A percentile compares a stretch with the other conserved stretches of the same genome.
Evolutionary conservation across 345 rosid genomes (phyloP).

Genomic region (Populus alba): DNA sequence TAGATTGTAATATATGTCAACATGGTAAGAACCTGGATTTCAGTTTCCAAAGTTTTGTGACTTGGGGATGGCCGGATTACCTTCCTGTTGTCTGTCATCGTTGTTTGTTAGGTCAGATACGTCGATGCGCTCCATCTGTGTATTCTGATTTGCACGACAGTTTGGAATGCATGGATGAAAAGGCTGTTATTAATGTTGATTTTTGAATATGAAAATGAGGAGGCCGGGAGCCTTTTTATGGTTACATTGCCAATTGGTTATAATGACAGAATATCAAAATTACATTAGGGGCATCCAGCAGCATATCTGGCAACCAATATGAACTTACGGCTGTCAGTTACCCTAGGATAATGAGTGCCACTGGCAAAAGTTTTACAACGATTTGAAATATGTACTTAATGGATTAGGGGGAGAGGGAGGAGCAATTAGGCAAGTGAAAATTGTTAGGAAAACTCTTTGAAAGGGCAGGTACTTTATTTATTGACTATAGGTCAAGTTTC

Average conservation of each 20-base stretch:
- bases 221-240: background rate
- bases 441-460: background rate
- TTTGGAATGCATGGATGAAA: background rate
- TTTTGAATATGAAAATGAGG: background rate
- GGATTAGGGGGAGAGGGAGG: background rate
- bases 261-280: too few relatives aligned
- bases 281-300: background rate
- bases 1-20: constrained; percentile 4
- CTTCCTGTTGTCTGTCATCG: background rate
- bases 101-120: background rate
- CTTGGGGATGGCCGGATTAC: background rate
- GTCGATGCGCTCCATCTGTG: too few relatives aligned
- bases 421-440: background rate
- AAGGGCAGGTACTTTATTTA: background rate
- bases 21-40: background rate
- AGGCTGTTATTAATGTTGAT: too few relatives aligned
- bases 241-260: background rate
- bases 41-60: constrained; percentile 7
- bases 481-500: background rate
- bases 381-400: background rate
- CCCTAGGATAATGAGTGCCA: too few relatives aligned
- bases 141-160: background rate
- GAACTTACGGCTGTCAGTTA: too few relatives aligned
- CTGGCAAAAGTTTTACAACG: background rate
- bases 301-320: background rate